Conservation (phyloP, 2,329 filamentous ascomycete genomes). For the Sporothrix variecibatus region DNA sequence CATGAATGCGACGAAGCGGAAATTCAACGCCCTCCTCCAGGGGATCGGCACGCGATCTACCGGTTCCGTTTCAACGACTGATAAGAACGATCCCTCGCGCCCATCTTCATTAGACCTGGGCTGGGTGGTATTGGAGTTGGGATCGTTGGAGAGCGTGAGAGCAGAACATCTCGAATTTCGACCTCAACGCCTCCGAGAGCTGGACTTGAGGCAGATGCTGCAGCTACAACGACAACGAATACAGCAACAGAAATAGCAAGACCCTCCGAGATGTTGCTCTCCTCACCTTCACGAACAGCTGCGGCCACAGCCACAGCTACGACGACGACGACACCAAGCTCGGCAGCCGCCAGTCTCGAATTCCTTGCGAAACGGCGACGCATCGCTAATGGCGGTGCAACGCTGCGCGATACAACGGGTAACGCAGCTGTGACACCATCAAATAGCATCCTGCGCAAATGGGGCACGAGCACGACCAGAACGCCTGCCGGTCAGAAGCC, state of each 20-base stretch:
- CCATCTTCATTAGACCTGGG: constrained; percentile 6
- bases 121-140: background rate
- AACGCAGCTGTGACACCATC: constrained; percentile 41
- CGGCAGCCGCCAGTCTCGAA: constrained; percentile 39
- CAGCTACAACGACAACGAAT: background rate
- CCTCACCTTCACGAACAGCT: background rate
- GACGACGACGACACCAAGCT: background rate
- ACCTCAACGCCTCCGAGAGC: background rate
- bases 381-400: constrained; percentile 41
- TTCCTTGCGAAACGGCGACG: constrained; percentile 57
- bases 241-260: background rate
- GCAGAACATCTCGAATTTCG: constrained; percentile 7
- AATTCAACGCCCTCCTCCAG: constrained; percentile 76
- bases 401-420: constrained; percentile 32
- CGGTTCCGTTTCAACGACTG: constrained; percentile 43
- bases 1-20: constrained; percentile 80
- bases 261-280: background rate
- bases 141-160: background rate
- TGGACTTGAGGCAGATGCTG: background rate
- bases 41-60: constrained; percentile 57
- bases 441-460: constrained; percentile 47
- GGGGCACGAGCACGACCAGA: constrained; percentile 31
- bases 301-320: background rate
- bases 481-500: background rate
- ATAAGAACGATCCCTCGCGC: constrained; percentile 35